Base-by-base conservation (phyloP, 2,329 filamentous ascomycete species). In the Gyromitra esculenta region DNA sequence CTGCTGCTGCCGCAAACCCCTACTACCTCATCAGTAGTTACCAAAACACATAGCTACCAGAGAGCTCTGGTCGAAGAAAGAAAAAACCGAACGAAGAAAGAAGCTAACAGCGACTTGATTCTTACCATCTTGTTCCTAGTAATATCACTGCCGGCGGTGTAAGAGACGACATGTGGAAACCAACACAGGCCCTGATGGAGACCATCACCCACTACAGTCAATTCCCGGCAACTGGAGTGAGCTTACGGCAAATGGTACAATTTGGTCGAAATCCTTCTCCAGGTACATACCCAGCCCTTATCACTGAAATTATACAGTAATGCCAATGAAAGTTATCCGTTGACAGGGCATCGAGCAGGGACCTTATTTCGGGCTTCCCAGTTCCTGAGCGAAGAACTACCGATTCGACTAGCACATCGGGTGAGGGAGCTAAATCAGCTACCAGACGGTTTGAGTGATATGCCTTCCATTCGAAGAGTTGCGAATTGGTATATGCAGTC, bases 401-500 rank as follows among this genome's bases (percentile, higher is more conserved):
- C 96, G 80, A 99, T 99, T 82, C 92, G 96, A 68, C 88, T 99
- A 77, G 96, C 96, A 81, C 96, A 99, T 85, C 92, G 96, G 79
- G 96, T 99, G 76, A 92, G 97, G 84, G 96, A 99, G 86, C 89
- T 99, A 74, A 90, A 92, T 78, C 92, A 93, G 82, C 87, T 99
- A 1, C 96, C 96, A 45, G 96, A 99, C 88, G 96, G 96, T 72
- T 89, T 99, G 78, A 97, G 93, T 83, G 94, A 98, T 81, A 98
- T 99, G 96, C 93, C 94, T 50, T 98, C 96, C 9, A 97, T 99
- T 80, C 91, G 91, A 83, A 93, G 91, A 82, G 96, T 99, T 80
- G 92, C 94, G 83, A 94, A 98, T 82, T 99, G 96, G 96, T 99
- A 99, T 84, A 96, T 95, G 79, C 96, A 99, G 86, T 99, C 96